Base-by-base conservation (phyloP, 2,329 filamentous ascomycete genomes). In the Aspergillus sp. region DNA sequence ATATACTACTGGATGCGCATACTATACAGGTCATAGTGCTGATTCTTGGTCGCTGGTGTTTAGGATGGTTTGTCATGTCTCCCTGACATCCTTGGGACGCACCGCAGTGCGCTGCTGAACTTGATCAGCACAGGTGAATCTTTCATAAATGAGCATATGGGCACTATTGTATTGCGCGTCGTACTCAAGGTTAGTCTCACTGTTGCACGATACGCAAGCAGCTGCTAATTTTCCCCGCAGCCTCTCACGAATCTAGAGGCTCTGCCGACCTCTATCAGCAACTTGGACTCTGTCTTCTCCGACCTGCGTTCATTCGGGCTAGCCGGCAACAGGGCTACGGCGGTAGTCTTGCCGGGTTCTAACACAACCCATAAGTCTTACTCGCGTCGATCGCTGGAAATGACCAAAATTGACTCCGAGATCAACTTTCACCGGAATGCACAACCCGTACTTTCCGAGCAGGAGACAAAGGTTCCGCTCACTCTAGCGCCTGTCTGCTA, bases 401-500 rank as follows among this genome's bases (percentile, higher is more conserved):
- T 46, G 41, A n/a, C 34, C 17, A 60, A 59, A 19, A 34, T 52
- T 22, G 47, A 54, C n/a, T 25, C 61, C 25, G 11, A 53, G 31
- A 15, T 34, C n/a, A 65, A 56, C 45, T 53, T 46, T 3, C 28
- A 23, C 13, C 55, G 54, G n/a, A 38, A 54, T 17, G 25, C 19
- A 46, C 13, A 25, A 15, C n/a, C 43, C 22, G 43, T 46, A 17
- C 8, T 25, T n/a, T 57, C 52, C 28, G 43, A 57, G 19, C 46
- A 49, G 30, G 49, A 57, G 13, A 45, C 50, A 47, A 59, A 76
- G 28, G 78, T 61, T 71, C 77, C 63, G 70, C 77, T 77, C 34
- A 83, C 83, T 58, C 80, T 86, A 25, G 83, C 93, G 51, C 89
- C 91, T 7, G 79, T 87, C 50, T 98, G 94, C 84, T 94, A 96